Evolutionary conservation across 2,329 filamentous ascomycete species (phyloP).

Genomic region (Colletotrichum agaves): DNA sequence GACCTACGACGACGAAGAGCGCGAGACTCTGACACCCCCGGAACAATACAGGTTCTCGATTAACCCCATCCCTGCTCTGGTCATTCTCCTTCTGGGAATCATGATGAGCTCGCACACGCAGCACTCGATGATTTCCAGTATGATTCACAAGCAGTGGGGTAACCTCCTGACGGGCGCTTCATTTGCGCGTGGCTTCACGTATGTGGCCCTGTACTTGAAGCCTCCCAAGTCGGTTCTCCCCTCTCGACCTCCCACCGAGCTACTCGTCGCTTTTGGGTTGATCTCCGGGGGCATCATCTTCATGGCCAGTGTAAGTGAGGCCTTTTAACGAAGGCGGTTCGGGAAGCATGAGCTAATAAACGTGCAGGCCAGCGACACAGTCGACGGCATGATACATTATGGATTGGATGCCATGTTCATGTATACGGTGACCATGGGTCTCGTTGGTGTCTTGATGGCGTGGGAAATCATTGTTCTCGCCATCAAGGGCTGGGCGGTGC

Average conservation of each 20-base stretch:
- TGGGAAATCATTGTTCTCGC: constrained; percentile 83
- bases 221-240: constrained; percentile 85
- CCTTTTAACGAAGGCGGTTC: too few species aligned
- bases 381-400: constrained; percentile 80
- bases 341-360: too few species aligned
- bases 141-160: constrained; percentile 96
- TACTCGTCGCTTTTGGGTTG: constrained; percentile 87
- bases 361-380: constrained; percentile 68
- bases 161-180: constrained; percentile 84
- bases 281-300: constrained; percentile 90
- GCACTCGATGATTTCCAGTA: constrained; percentile 82
- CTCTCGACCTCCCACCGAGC: constrained; percentile 87
- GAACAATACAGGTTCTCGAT: constrained; percentile 78
- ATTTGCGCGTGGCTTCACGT: constrained; percentile 81
- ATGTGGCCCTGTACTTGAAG: constrained; percentile 80
- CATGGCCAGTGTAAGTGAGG: constrained; percentile 81
- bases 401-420: constrained; percentile 90
- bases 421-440: constrained; percentile 87
- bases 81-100: constrained; percentile 87
- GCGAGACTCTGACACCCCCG: constrained; percentile 61
- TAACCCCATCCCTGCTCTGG: constrained; percentile 88
- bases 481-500: constrained; percentile 86
- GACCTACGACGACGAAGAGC: constrained; percentile 56
- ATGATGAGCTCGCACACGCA: constrained; percentile 98
- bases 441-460: constrained; percentile 86